Evolutionary conservation across 176 grass and related monocot species (phyloP).

Genomic region (Rhynchospora tenuis): DNA sequence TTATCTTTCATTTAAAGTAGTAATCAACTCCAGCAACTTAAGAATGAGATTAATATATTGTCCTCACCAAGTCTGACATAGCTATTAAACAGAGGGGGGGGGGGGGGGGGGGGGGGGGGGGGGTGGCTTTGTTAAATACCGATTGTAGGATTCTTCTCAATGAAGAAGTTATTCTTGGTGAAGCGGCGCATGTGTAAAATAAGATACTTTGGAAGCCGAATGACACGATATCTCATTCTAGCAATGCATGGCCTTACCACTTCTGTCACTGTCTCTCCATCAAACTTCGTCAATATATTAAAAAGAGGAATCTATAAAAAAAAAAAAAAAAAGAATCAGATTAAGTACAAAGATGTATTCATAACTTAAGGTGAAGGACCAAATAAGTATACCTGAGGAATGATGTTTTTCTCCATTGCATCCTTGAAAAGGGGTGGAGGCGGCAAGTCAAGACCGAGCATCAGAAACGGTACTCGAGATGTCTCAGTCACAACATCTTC

Average conservation of each 20-base stretch:
- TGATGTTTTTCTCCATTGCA: conserved; percentile 99
- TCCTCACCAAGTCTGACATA: background rate
- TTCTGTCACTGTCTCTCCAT: conserved; percentile 77
- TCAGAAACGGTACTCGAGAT: conserved; percentile 77
- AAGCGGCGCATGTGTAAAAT: conserved; percentile 94
- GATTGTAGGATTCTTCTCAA: conserved; percentile 93
- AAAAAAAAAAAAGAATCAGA: conserved; percentile 18
- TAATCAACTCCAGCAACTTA: background rate
- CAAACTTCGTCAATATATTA: conserved; percentile 98
- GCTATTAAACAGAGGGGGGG: background rate
- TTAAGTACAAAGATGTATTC: background rate
- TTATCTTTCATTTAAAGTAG: background rate
- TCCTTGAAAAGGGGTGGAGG: conserved; percentile 99
- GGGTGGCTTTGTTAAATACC: conserved; percentile 28
- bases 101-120: background rate
- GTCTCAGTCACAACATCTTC: conserved; percentile 51
- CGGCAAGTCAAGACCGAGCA: conserved; percentile 94
- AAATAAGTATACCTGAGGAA: conserved; percentile 68
- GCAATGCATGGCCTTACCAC: conserved; percentile 87
- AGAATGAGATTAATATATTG: background rate
- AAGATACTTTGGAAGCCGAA: conserved; percentile 72
- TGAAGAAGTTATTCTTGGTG: conserved; percentile 93
- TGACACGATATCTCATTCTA: conserved; percentile 89
- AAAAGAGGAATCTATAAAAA: conserved; percentile 69
- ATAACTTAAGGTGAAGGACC: background rate